Evolutionary conservation across 805 yeast genomes (phyloP), one percentile per base, ranked within the genome.

Genomic region (Suhomyces emberorum): DNA sequence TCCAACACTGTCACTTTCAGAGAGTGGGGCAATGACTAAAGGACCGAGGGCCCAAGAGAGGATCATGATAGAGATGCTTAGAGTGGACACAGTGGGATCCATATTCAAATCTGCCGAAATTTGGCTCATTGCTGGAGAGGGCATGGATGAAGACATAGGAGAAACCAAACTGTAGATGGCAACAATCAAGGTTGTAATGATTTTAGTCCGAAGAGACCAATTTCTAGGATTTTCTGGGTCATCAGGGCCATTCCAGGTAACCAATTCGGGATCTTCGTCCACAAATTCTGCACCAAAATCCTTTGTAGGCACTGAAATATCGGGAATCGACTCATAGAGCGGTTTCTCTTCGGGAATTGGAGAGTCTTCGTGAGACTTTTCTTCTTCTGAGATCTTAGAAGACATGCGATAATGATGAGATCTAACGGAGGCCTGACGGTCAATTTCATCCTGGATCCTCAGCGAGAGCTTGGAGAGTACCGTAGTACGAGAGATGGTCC

Each of bases 1-100:
- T 1, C 71, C 71, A 20, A 63, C 49, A n/a, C 45, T 43, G 33
- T 62, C 67, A 23, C 52, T 54, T 42, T 65, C 70, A 32, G 65
- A 58, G 22, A 65, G 47, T 3, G 71, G 71, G 2, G 71, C 65
- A 29, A 65, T 58, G 12, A 64, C 27, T 23, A 65, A 49, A 2
- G 71, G 71, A 2, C 70, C 70, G 7, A 65, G 25, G 2, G 70
- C 70, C 64, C 66, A 65, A 3, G 70, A 65, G 19, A 65, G 44
- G 16, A 65, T 48, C 47, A 59, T 64, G 10, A 65, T 59, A 4
- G 69, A 61, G 7, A 63, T 64, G 11, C 61, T 57, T 38, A 65
- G 48, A 2, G 70, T 49, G 16, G 44, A 28, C 1, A 65, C 43
- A 7, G 57, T 47, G 3, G 55, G 51, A 3, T 44, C 45, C 24